Conservation (phyloP, 148 eudicot species). For the Fagopyrum tataricum region DNA sequence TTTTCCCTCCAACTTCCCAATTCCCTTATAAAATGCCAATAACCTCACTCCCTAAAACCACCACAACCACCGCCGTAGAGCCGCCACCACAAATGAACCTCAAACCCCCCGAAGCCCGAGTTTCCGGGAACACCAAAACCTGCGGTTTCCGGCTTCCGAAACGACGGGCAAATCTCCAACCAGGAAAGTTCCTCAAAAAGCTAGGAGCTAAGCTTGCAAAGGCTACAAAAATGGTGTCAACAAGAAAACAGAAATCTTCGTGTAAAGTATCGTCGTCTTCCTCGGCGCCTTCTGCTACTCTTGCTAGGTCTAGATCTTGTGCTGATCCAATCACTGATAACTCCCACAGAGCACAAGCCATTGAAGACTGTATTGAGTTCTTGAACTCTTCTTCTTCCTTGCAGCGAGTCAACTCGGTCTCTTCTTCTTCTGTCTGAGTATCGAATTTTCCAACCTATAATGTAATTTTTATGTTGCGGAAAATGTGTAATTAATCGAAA, state of each 20-base stretch:
- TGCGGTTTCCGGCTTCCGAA: slow-evolving; percentile 3
- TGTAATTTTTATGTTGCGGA: neutral
- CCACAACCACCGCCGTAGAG: neutral
- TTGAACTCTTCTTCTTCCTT: slow-evolving; percentile 36
- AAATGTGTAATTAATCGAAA: neutral
- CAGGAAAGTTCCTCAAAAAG: slow-evolving; percentile 25
- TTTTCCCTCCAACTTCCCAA: neutral
- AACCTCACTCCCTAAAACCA: neutral
- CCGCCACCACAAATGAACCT: neutral
- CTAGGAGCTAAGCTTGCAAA: slow-evolving; percentile 27
- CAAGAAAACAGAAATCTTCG: slow-evolving; percentile 21
- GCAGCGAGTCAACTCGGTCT: slow-evolving; percentile 22
- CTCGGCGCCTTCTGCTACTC: slow-evolving; percentile 22
- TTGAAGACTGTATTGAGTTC: slow-evolving; percentile 56
- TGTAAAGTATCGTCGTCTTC: slow-evolving; percentile 29
- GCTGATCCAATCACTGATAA: slow-evolving; percentile 26
- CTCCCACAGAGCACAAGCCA: slow-evolving; percentile 52
- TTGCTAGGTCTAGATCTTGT: slow-evolving; percentile 40
- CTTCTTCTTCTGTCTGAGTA: slow-evolving; percentile 16
- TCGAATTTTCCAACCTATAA: neutral
- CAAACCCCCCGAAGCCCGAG: neutral
- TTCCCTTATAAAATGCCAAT: neutral
- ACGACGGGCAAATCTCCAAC: neutral
- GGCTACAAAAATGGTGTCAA: slow-evolving; percentile 17
- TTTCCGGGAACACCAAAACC: neutral